These are phyloP conservation scores for Flaveria bidentis DNA, from an alignment of 129 eudicot genomes.

Conservation along the genomic window DNA sequence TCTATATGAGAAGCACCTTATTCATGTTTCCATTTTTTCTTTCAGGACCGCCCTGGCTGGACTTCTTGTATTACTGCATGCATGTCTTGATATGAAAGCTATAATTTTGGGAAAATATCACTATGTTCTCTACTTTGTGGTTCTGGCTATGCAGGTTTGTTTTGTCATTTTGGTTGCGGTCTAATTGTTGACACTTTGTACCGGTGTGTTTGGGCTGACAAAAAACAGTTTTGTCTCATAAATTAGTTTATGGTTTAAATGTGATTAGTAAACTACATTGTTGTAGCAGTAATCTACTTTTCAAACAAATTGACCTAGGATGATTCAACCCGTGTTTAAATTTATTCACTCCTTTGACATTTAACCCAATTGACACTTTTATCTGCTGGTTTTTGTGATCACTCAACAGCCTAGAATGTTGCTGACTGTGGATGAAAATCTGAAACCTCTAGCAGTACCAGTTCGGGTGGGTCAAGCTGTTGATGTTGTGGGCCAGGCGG, in stretches of 20 bases:
- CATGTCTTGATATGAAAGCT: slow-evolving; percentile 93
- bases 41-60: slow-evolving; percentile 93
- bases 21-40: background rate
- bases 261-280: background rate
- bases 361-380: background rate
- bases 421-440: slow-evolving; percentile 89
- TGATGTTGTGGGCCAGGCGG: slow-evolving; percentile 99
- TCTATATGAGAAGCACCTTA: background rate
- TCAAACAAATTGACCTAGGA: background rate
- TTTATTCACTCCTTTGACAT: slow-evolving; percentile 2
- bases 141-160: slow-evolving; percentile 90
- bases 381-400: background rate
- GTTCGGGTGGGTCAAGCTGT: slow-evolving; percentile 99
- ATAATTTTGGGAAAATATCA: slow-evolving; percentile 91
- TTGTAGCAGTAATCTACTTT: background rate
- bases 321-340: background rate
- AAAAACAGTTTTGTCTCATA: background rate
- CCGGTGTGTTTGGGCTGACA: background rate
- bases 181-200: background rate
- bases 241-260: background rate
- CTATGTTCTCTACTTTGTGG: slow-evolving; percentile 84
- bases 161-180: background rate
- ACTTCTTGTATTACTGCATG: slow-evolving; percentile 66
- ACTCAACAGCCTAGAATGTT: slow-evolving; percentile 79
- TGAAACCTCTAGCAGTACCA: slow-evolving; percentile 90